A percentile compares a stretch with the other conserved stretches of the same genome.
phyloP scores from a whole-genome alignment of 495 filamentous ascomycete genomes.

The Cryomyces antarcticus region DNA sequence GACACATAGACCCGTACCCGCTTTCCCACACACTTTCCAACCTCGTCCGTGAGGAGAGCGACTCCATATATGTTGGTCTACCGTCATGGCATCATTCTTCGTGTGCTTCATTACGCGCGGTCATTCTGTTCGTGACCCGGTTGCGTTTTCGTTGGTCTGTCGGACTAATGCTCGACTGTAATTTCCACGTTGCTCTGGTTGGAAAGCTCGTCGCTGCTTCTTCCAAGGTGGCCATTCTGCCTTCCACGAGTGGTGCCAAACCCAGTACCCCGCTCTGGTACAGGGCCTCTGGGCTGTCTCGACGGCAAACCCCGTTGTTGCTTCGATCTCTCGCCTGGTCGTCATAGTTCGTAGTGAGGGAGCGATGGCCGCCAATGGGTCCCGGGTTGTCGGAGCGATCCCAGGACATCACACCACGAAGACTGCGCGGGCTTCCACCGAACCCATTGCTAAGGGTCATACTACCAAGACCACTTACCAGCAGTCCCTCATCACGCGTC shows the following conservation, averaged over 20 bases:
- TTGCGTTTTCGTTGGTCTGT: not conserved
- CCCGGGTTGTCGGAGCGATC: conserved; percentile 35
- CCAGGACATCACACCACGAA: conserved; percentile 47
- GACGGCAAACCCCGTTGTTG: conserved; percentile 32
- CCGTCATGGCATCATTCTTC: conserved; percentile 18
- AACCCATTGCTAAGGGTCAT: conserved; percentile 42
- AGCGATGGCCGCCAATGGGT: conserved; percentile 73
- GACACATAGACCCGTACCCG: too few relatives aligned
- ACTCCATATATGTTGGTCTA: too few relatives aligned
- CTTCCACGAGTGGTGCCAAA: conserved; percentile 38
- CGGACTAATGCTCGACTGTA: conserved; percentile 18
- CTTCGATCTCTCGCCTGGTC: conserved; percentile 38
- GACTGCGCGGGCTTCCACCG: conserved; percentile 35
- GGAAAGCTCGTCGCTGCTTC: conserved; percentile 60
- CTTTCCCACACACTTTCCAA: too few relatives aligned
- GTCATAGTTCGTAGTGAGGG: conserved; percentile 46
- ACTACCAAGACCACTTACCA: conserved; percentile 46
- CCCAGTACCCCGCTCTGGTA: conserved; percentile 53
- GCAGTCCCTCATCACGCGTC: conserved; percentile 41
- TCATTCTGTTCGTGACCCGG: not conserved
- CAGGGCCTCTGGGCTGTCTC: conserved; percentile 64
- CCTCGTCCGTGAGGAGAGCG: too few relatives aligned
- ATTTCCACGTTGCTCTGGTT: conserved; percentile 32
- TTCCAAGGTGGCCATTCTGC: conserved; percentile 61
- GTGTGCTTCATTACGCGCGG: conserved; percentile 13